phyloP scores from a whole-genome alignment of 495 filamentous ascomycete species.

The Thermothielavioides terrestris region DNA sequence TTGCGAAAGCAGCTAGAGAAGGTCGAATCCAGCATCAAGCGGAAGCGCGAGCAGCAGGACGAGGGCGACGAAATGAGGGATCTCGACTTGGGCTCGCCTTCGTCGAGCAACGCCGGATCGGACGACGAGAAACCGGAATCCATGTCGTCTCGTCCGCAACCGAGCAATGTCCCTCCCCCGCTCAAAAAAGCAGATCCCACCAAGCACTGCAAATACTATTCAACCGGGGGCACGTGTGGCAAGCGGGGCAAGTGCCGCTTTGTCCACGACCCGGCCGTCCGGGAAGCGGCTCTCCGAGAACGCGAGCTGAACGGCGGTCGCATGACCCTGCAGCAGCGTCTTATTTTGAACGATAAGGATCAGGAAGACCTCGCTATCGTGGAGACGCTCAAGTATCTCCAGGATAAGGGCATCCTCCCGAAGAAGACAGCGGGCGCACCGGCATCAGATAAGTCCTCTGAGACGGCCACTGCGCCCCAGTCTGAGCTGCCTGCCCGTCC shows the following conservation, averaged over 20 bases:
- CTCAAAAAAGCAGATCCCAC: constrained; percentile 42
- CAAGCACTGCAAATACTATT: constrained; percentile 53
- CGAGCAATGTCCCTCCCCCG: constrained; percentile 30
- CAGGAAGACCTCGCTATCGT: constrained; percentile 49
- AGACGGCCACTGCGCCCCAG: neutral
- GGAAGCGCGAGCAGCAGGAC: constrained; percentile 48
- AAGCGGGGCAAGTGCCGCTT: constrained; percentile 60
- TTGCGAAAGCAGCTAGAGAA: constrained; percentile 43
- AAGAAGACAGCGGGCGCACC: constrained; percentile 7
- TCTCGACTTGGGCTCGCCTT: constrained; percentile 28
- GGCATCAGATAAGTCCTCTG: constrained; percentile 9
- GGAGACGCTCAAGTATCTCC: constrained; percentile 43
- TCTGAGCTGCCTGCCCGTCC: constrained; percentile 14
- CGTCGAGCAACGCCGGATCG: constrained; percentile 31
- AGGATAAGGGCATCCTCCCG: constrained; percentile 31
- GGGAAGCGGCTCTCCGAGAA: constrained; percentile 45
- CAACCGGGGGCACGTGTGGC: constrained; percentile 50
- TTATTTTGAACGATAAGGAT: constrained; percentile 48
- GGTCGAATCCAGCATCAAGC: constrained; percentile 46
- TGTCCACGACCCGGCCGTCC: constrained; percentile 46
- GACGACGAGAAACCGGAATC: constrained; percentile 44
- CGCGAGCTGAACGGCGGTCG: constrained; percentile 45
- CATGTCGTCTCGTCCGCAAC: constrained; percentile 33
- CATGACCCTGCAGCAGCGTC: constrained; percentile 48
- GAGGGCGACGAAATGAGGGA: constrained; percentile 49